Conservation (phyloP, 2,329 filamentous ascomycete genomes). For the Arthroderma sp. region DNA sequence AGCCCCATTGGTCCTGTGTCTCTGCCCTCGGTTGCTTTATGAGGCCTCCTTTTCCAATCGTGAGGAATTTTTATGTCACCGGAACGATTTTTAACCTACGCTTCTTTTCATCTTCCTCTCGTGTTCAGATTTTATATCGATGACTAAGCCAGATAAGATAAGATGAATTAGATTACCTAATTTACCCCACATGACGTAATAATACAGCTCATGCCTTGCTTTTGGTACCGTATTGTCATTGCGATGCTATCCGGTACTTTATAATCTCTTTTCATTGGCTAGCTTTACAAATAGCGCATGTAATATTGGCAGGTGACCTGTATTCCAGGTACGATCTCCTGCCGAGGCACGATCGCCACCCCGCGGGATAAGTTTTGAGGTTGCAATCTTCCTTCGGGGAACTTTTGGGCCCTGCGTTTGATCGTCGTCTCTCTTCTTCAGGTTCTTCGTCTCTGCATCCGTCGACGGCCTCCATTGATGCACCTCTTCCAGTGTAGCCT, state of each 20-base stretch:
- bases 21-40: background rate
- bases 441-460: background rate
- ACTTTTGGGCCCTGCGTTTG: background rate
- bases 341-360: background rate
- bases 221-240: background rate
- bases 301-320: background rate
- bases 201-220: background rate
- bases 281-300: background rate
- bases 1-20: background rate
- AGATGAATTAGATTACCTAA: background rate
- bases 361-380: background rate
- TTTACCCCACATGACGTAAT: conserved; percentile 3
- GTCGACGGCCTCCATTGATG: background rate
- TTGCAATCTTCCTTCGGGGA: background rate
- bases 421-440: background rate
- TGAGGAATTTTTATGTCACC: too few relatives aligned
- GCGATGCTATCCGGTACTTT: background rate
- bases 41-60: background rate
- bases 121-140: background rate
- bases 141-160: conserved; percentile 1
- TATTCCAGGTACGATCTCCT: background rate
- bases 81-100: too few relatives aligned
- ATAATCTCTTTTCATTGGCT: background rate
- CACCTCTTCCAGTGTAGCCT: background rate
- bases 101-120: too few relatives aligned